Conservation (phyloP, 352 stramenopile species). For the Albugo laibachii region DNA sequence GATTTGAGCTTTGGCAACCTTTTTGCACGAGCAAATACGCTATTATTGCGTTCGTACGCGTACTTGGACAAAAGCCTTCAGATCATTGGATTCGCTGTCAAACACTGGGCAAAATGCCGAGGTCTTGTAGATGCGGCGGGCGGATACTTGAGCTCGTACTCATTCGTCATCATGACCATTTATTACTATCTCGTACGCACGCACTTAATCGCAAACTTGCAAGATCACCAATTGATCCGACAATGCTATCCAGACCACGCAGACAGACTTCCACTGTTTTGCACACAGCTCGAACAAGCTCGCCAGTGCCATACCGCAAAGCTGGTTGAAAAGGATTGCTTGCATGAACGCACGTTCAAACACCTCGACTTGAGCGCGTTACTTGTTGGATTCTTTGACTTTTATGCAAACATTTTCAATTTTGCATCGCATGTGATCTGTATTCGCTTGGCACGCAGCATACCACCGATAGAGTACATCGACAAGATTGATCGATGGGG, state of each 20-base stretch:
- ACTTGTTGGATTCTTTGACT: constrained; percentile 90
- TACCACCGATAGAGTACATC: background rate
- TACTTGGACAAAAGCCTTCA: constrained; percentile 55
- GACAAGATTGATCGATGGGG: constrained; percentile 14
- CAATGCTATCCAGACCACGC: constrained; percentile 11
- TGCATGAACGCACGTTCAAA: background rate
- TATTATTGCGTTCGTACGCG: constrained; percentile 59
- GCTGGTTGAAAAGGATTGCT: background rate
- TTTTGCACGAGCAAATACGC: constrained; percentile 58
- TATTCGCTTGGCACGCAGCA: constrained; percentile 47
- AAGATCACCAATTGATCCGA: constrained; percentile 42
- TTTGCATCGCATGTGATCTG: constrained; percentile 86
- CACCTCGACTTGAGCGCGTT: constrained; percentile 44
- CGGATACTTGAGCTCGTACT: constrained; percentile 95
- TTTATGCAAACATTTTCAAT: constrained; percentile 94
- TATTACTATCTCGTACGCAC: constrained; percentile 85
- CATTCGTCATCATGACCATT: constrained; percentile 93
- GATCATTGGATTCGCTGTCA: constrained; percentile 88
- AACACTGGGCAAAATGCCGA: constrained; percentile 95
- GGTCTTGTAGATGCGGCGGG: constrained; percentile 90
- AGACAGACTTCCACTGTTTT: constrained; percentile 46
- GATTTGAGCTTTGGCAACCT: constrained; percentile 76
- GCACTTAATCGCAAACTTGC: constrained; percentile 89
- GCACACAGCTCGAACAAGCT: constrained; percentile 17
- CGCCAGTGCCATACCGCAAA: constrained; percentile 17